These are phyloP conservation scores for Fusarium brevicatenulatum DNA, from an alignment of 2,329 filamentous ascomycete species.

Conservation along the genomic window DNA sequence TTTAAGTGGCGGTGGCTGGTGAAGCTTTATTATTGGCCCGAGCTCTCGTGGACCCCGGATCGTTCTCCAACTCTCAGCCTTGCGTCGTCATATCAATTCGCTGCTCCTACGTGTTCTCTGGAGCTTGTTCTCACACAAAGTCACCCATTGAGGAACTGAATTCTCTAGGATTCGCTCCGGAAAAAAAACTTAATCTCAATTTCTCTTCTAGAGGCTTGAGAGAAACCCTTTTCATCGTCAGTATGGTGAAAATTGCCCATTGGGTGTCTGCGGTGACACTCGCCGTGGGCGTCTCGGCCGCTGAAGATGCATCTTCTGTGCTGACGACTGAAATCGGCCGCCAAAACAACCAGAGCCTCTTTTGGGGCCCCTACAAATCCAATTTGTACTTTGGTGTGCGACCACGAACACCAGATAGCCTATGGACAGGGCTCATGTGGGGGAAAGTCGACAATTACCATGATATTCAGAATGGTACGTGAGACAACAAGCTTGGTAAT, in stretches of 20 bases:
- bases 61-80: slow-evolving; percentile 38
- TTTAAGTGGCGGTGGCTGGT: slow-evolving; percentile 38
- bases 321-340: slow-evolving; percentile 61
- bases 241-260: slow-evolving; percentile 49
- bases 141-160: slow-evolving; percentile 14
- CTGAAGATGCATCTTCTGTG: slow-evolving; percentile 49
- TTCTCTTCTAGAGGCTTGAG: background rate
- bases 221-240: background rate
- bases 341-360: slow-evolving; percentile 80
- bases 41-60: slow-evolving; percentile 31
- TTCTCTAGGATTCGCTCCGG: background rate
- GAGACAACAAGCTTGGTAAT: background rate
- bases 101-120: slow-evolving; percentile 41
- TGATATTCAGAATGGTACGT: slow-evolving; percentile 77
- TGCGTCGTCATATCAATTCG: slow-evolving; percentile 34
- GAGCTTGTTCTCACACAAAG: slow-evolving; percentile 12
- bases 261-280: slow-evolving; percentile 46
- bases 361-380: slow-evolving; percentile 96
- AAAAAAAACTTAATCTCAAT: background rate
- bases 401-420: slow-evolving; percentile 81
- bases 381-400: slow-evolving; percentile 95
- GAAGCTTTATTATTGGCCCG: slow-evolving; percentile 33
- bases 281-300: slow-evolving; percentile 42
- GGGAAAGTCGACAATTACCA: slow-evolving; percentile 82
- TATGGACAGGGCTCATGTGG: slow-evolving; percentile 90